phyloP scores from a whole-genome alignment of 768 basidiomycete species.

The Rhodotorula kratochvilovae region DNA sequence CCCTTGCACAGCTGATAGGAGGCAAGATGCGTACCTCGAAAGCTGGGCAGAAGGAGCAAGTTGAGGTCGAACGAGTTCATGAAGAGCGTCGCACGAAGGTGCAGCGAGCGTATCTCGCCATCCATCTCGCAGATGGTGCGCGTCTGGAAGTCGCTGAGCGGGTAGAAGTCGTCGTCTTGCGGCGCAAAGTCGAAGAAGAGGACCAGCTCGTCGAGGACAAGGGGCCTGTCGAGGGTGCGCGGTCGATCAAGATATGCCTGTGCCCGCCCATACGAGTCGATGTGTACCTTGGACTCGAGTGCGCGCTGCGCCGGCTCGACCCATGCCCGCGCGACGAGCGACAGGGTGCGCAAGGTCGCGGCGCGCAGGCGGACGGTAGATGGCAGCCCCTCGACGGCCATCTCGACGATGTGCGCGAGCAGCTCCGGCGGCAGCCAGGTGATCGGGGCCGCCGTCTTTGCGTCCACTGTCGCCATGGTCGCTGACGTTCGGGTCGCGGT shows the following conservation, averaged over 20 bases:
- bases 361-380: slow-evolving; percentile 2
- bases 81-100: slow-evolving; percentile 19
- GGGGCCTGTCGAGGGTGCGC: background rate
- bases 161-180: slow-evolving; percentile 21
- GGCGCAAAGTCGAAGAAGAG: slow-evolving; percentile 27
- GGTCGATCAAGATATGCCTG: slow-evolving; percentile 1
- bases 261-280: slow-evolving; percentile 9
- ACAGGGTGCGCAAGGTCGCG: slow-evolving; percentile 5
- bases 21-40: slow-evolving; percentile 1
- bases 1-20: background rate
- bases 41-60: slow-evolving; percentile 5
- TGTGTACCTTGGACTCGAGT: slow-evolving; percentile 21
- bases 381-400: slow-evolving; percentile 21
- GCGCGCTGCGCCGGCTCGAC: slow-evolving; percentile 7
- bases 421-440: slow-evolving; percentile 20
- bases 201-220: slow-evolving; percentile 23
- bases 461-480: no score
- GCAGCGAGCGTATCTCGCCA: background rate
- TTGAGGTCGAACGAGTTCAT: slow-evolving; percentile 10
- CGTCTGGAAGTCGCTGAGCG: slow-evolving; percentile 8
- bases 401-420: slow-evolving; percentile 6
- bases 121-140: background rate
- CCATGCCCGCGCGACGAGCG: slow-evolving; percentile 10
- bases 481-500: no score
- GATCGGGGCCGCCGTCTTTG: background rate